Percentiles rank a stretch among this genome's conserved stretches.
Conservation (phyloP, 1,284 basidiomycete species). For the Cryptococcus maquisensis region DNA sequence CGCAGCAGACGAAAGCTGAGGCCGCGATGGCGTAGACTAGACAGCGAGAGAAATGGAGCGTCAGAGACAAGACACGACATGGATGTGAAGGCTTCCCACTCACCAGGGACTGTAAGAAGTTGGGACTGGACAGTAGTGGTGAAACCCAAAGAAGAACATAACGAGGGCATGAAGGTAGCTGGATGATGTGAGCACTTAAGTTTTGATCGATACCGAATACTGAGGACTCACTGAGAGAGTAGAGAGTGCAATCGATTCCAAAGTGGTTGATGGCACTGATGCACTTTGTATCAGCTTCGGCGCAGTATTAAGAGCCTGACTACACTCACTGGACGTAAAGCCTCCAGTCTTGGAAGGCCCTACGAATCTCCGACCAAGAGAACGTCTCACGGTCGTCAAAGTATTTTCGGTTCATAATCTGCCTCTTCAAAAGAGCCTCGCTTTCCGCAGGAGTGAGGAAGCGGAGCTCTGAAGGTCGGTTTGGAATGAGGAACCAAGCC, state of each 20-base stretch:
- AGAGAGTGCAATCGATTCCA: neutral
- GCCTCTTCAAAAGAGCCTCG: slow-evolving; percentile 12
- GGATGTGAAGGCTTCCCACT: neutral
- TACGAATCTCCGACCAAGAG: slow-evolving; percentile 22
- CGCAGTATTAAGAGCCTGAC: neutral
- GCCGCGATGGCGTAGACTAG: slow-evolving; percentile 19
- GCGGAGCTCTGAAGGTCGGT: slow-evolving; percentile 15
- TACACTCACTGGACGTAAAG: neutral
- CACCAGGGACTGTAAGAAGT: neutral
- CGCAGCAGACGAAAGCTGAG: slow-evolving; percentile 10
- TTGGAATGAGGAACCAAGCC: slow-evolving; percentile 18
- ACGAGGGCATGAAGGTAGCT: slow-evolving; percentile 16
- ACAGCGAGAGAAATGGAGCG: neutral
- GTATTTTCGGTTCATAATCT: slow-evolving; percentile 21
- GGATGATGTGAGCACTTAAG: neutral
- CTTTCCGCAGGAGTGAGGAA: slow-evolving; percentile 25
- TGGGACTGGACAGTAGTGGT: neutral
- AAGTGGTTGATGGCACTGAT: neutral
- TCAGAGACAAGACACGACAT: neutral
- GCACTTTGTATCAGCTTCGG: neutral
- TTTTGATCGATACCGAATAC: neutral
- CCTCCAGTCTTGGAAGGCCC: slow-evolving; percentile 19
- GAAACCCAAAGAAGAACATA: slow-evolving; percentile 11
- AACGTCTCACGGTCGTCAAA: slow-evolving; percentile 26
- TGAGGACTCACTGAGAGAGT: neutral